A percentile compares a stretch with the other conserved stretches of the same genome.
These are phyloP conservation scores for Odontarrhena argentea DNA, from an alignment of 345 rosid species.

Conservation along the genomic window DNA sequence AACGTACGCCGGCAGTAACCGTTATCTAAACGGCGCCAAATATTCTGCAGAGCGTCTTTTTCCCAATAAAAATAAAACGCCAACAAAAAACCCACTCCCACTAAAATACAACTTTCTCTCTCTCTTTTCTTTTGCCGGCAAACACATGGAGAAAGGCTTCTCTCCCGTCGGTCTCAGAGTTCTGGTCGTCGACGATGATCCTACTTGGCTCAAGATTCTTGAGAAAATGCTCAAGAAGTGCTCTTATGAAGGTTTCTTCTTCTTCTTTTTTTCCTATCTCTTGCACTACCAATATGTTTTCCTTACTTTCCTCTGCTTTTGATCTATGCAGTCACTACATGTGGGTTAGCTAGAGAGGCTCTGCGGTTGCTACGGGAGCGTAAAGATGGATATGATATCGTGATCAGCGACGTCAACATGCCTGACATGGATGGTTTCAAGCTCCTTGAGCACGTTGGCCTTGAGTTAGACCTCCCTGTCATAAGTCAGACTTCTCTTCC, in stretches of 20 bases:
- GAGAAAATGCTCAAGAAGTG: conserved; percentile 99
- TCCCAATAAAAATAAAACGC: conserved; percentile 43
- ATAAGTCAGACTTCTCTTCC: conserved; percentile 60
- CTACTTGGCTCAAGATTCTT: conserved; percentile 93
- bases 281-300: neutral
- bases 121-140: conserved; percentile 25
- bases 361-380: conserved; percentile 72
- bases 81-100: conserved; percentile 40
- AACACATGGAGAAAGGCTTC: conserved; percentile 66
- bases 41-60: conserved; percentile 39
- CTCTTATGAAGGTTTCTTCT: conserved; percentile 71
- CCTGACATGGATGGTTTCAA: conserved; percentile 99
- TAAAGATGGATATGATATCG: conserved; percentile 91
- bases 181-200: conserved; percentile 96
- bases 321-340: conserved; percentile 65
- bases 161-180: conserved; percentile 91
- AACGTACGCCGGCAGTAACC: conserved; percentile 49
- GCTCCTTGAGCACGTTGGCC: conserved; percentile 92
- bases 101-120: conserved; percentile 21
- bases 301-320: neutral
- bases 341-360: conserved; percentile 89
- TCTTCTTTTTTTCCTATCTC: neutral
- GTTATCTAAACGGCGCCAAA: conserved; percentile 63
- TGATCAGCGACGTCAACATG: conserved; percentile 96
- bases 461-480: conserved; percentile 96